These are phyloP conservation scores for Gleditsia sinensis DNA, from an alignment of 306 rosid genomes.

Conservation along the genomic window DNA sequence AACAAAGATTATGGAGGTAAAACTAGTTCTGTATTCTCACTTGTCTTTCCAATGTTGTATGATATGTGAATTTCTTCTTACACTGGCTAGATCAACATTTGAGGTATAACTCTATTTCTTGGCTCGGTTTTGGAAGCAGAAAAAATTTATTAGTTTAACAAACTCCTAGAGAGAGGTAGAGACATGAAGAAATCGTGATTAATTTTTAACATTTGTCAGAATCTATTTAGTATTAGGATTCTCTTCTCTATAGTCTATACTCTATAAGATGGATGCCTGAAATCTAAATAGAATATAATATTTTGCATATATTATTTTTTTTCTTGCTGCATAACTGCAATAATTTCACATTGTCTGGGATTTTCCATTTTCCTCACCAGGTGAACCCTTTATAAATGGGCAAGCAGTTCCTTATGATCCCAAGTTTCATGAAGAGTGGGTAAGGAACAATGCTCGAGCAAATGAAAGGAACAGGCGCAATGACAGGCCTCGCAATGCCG, in stretches of 20 bases:
- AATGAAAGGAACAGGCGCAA: constrained; percentile 94
- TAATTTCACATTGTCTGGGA: not conserved
- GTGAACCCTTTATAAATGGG: constrained; percentile 94
- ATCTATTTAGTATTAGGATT: not conserved
- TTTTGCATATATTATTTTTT: not conserved
- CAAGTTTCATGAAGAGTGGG: constrained; percentile 92
- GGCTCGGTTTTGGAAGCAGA: too few relatives aligned
- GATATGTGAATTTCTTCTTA: not conserved
- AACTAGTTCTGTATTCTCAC: not conserved
- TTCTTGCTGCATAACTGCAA: not conserved
- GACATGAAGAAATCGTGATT: not conserved
- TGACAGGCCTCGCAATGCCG: constrained; percentile 83
- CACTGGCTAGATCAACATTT: not conserved
- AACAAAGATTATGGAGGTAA: constrained; percentile 96
- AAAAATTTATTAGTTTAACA: too few relatives aligned
- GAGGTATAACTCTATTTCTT: not conserved
- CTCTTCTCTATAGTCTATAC: not conserved
- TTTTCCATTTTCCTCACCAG: constrained; percentile 47
- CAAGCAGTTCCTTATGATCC: constrained; percentile 93
- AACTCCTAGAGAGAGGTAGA: not conserved
- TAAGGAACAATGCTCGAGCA: constrained; percentile 86
- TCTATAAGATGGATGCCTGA: not conserved
- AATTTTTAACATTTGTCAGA: not conserved
- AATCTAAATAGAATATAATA: not conserved
- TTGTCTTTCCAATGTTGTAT: not conserved